Conservation (phyloP, 352 stramenopile species). For the Globisporangium heterothallicum region DNA sequence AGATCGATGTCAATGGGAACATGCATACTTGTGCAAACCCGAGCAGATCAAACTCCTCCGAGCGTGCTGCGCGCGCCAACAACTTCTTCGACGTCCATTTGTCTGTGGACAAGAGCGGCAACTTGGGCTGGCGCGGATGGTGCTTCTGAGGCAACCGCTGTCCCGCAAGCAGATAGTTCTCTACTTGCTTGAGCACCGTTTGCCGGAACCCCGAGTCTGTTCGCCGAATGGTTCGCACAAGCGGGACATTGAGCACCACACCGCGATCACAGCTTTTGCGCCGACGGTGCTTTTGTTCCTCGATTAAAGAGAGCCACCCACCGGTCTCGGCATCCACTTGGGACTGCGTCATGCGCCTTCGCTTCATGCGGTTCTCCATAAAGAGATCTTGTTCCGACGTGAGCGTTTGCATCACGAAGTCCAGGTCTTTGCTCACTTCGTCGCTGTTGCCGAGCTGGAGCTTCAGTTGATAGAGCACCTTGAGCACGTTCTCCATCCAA, state of each 20-base stretch:
- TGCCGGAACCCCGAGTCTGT: constrained; percentile 45
- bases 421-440: constrained; percentile 37
- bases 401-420: constrained; percentile 67
- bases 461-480: constrained; percentile 45
- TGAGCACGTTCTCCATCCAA: constrained; percentile 71
- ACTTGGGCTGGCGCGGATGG: not conserved
- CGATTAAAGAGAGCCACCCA: constrained; percentile 51
- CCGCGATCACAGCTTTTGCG: constrained; percentile 29
- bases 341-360: constrained; percentile 15
- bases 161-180: constrained; percentile 32
- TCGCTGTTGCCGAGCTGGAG: constrained; percentile 28
- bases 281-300: constrained; percentile 38
- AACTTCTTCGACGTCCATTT: constrained; percentile 42
- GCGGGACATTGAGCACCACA: constrained; percentile 5
- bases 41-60: constrained; percentile 50
- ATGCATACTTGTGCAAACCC: constrained; percentile 36
- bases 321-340: constrained; percentile 18
- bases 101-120: constrained; percentile 4
- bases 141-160: constrained; percentile 3
- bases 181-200: constrained; percentile 46
- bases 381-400: constrained; percentile 66
- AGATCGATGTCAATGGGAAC: constrained; percentile 51
- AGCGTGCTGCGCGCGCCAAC: constrained; percentile 20
- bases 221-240: constrained; percentile 32
- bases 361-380: constrained; percentile 16